These are phyloP conservation scores for Nephelium lappaceum DNA, from an alignment of 345 rosid genomes.

Conservation along the genomic window DNA sequence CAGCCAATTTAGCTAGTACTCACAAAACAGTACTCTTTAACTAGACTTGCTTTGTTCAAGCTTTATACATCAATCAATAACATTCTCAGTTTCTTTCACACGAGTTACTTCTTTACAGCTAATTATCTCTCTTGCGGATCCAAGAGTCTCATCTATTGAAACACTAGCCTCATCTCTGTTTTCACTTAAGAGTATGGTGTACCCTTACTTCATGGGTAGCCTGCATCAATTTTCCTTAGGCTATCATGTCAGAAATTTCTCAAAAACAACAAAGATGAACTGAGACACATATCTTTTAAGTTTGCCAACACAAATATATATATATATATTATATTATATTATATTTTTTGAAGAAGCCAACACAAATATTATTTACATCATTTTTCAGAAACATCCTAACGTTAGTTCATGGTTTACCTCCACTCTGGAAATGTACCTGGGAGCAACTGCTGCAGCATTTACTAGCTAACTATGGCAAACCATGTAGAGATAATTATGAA, in stretches of 20 bases:
- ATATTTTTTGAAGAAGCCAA: too few relatives aligned
- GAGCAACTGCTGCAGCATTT: background rate
- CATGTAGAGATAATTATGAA: background rate
- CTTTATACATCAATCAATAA: too few relatives aligned
- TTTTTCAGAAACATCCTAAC: background rate
- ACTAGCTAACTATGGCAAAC: background rate
- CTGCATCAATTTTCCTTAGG: background rate
- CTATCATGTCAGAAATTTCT: background rate
- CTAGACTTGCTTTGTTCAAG: too few relatives aligned
- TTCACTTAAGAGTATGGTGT: background rate
- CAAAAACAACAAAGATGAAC: background rate
- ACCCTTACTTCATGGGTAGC: background rate
- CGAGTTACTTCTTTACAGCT: too few relatives aligned
- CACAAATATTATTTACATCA: background rate
- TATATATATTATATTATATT: too few relatives aligned
- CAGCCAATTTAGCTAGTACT: too few relatives aligned
- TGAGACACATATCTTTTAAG: background rate
- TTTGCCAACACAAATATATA: background rate
- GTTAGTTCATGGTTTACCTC: background rate
- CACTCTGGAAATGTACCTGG: background rate
- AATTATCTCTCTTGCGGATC: too few relatives aligned
- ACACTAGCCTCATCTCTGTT: background rate
- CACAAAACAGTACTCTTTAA: too few relatives aligned
- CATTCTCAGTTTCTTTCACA: background rate
- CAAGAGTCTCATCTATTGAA: background rate